Base-by-base conservation (phyloP, 2,329 filamentous ascomycete genomes). In the Colletotrichum sp. region DNA sequence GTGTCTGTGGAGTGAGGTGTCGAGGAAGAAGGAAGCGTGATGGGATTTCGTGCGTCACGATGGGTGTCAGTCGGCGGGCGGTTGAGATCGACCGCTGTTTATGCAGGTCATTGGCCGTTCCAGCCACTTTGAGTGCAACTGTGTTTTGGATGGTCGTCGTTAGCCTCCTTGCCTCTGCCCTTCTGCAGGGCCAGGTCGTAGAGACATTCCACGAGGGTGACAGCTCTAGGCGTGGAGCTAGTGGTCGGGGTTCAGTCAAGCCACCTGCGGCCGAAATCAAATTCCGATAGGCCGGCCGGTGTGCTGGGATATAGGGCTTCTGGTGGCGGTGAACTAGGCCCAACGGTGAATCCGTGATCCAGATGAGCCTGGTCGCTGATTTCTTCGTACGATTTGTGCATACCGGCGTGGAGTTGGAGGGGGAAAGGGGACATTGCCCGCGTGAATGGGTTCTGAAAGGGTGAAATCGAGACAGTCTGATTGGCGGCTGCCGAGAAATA, bases 381-480 rank as follows among this genome's bases (percentile, higher is more conserved):
- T 36, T 60, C 68, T 74, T 72, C 68, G 68, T 72, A 72, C 55
- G 61, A 72, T 67, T 32, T 48, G 30, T 67, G 69, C 73, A 71
- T 72, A 67, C 55, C 67, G 32, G 21, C 60, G 30, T 71, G 43
- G 67, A 66, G 57, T 57, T 32, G 48, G n/a, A 48, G 67, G 30
- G 15, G n/a, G 48, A 66, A 58, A 58, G 34, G 67, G 16, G 70
- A 70, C 28, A 43, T 30, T 58, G 16, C 24, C 24, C 66, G 43
- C n/a, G 16, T 10, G 26, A 52, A 43, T 38, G 21, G 18, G n/a
- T 66, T 65, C 67, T 60, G 38, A 66, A 71, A 60, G 21, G 67
- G n/a, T 21, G 43, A 52, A 60, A 71, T 57, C 18, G 38, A 48
- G 67, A 28, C 9, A 24, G 66, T n/a, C 43, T 71, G 13, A 16